Evolutionary conservation across 345 rosid genomes (phyloP).

Genomic region (Citrus mangshanensis): DNA sequence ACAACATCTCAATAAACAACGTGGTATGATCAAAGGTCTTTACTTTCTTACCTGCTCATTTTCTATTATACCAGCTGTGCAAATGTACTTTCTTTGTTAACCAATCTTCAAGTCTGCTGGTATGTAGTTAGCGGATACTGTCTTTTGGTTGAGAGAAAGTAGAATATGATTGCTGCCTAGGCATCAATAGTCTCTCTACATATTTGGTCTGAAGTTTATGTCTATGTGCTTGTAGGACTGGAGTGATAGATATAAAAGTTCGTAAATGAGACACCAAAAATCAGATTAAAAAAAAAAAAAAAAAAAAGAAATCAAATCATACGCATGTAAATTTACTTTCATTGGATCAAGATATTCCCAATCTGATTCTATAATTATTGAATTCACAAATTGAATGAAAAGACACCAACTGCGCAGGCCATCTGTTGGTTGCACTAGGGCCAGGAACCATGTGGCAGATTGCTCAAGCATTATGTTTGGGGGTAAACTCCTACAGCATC

Average conservation of each 20-base stretch:
- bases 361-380: not conserved
- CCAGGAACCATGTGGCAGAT: not conserved
- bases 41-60: not conserved
- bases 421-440: not conserved
- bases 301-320: not conserved
- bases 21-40: not conserved
- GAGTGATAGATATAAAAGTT: not conserved
- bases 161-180: not conserved
- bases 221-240: not conserved
- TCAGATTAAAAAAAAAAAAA: too few relatives aligned
- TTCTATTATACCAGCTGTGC: not conserved
- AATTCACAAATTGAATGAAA: not conserved
- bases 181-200: not conserved
- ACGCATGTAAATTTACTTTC: not conserved
- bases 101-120: not conserved
- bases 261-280: not conserved
- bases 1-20: not conserved
- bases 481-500: not conserved
- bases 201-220: not conserved
- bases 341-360: not conserved
- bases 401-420: not conserved
- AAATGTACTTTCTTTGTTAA: not conserved
- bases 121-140: not conserved
- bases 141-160: not conserved
- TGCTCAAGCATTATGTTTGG: not conserved